phyloP scores from a whole-genome alignment of 176 grass and related monocot species.

The Sorghum bicolor region DNA sequence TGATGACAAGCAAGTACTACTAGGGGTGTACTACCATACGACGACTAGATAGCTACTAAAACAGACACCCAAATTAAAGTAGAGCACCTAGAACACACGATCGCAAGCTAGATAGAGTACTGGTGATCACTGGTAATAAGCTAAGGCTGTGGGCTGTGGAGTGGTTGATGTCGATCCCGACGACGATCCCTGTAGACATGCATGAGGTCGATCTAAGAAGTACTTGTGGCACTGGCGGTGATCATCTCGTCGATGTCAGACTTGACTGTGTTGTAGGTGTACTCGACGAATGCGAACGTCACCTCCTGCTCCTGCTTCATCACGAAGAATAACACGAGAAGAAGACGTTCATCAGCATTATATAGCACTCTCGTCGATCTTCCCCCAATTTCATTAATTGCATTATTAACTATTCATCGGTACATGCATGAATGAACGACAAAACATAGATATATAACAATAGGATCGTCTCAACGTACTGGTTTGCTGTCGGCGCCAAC shows the following conservation, averaged over 20 bases:
- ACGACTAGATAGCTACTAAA: too few relatives aligned
- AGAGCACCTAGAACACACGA: too few relatives aligned
- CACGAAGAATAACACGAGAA: background rate
- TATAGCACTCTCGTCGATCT: too few relatives aligned
- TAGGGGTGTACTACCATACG: too few relatives aligned
- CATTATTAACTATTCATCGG: too few relatives aligned
- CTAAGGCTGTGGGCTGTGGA: too few relatives aligned
- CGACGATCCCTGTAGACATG: background rate
- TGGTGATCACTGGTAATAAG: background rate
- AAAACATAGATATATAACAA: too few relatives aligned
- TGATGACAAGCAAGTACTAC: too few relatives aligned
- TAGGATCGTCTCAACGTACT: background rate
- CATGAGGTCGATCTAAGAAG: background rate
- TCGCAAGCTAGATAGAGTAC: background rate
- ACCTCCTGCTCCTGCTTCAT: background rate
- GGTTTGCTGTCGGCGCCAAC: background rate
- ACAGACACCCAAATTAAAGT: too few relatives aligned
- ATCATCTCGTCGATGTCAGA: background rate
- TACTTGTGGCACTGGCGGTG: background rate
- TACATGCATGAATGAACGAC: too few relatives aligned
- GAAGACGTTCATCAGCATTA: background rate
- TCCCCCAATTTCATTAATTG: too few relatives aligned
- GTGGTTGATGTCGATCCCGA: background rate
- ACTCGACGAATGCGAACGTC: background rate
- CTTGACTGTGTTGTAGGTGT: background rate